These are phyloP conservation scores for Agrostemma githago DNA, from an alignment of 148 eudicot species.

Conservation along the genomic window DNA sequence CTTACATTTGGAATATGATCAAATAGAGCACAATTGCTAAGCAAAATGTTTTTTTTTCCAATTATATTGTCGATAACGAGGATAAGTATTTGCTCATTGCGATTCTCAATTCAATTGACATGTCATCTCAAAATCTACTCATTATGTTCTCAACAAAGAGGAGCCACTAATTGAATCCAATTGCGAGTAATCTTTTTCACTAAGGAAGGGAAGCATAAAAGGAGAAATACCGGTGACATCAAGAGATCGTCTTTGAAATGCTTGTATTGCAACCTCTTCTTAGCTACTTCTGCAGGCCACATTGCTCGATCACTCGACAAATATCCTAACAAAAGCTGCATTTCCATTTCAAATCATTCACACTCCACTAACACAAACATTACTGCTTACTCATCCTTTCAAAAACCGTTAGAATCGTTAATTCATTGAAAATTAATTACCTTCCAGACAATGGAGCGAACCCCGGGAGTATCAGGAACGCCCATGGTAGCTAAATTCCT, in stretches of 20 bases:
- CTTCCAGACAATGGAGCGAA: slow-evolving; percentile 90
- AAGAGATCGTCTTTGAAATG: slow-evolving; percentile 86
- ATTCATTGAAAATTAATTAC: slow-evolving; percentile 21
- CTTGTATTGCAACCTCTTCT: slow-evolving; percentile 85
- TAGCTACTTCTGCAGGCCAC: slow-evolving; percentile 84
- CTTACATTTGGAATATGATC: not conserved
- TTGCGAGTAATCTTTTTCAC: too few species aligned
- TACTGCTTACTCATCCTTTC: not conserved
- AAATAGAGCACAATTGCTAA: not conserved
- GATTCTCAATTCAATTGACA: not conserved
- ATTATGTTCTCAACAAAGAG: not conserved
- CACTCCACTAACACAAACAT: not conserved
- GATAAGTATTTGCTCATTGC: not conserved
- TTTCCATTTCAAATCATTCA: not conserved
- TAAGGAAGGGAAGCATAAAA: not conserved
- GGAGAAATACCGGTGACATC: slow-evolving; percentile 80
- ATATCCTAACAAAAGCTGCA: slow-evolving; percentile 81
- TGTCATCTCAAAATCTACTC: not conserved
- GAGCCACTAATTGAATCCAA: not conserved
- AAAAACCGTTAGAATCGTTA: not conserved
- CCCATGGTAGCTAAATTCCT: slow-evolving; percentile 81
- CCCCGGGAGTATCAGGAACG: slow-evolving; percentile 80
- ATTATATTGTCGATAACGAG: not conserved
- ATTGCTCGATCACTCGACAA: slow-evolving; percentile 64
- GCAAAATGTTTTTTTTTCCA: not conserved